Conservation (phyloP, 1,284 basidiomycete species). For the Heimioporus retisporus region DNA sequence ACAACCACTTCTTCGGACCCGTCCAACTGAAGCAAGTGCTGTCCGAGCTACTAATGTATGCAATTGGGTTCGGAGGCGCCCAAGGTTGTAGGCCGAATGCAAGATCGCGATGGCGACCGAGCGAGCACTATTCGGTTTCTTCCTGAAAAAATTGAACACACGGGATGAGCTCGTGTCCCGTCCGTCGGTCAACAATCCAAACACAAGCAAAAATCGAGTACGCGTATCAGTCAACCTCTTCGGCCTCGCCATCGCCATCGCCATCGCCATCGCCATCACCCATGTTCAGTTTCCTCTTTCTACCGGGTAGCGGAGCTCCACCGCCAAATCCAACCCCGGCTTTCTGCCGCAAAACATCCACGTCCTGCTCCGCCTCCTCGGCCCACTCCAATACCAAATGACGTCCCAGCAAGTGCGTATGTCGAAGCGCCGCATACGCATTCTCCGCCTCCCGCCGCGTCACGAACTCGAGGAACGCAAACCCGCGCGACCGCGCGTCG, state of each 20-base stretch:
- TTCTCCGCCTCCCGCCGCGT: slow-evolving; percentile 90
- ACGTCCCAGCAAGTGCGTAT: slow-evolving; percentile 96
- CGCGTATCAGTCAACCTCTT: slow-evolving; percentile 29
- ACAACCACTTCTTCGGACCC: too few species aligned
- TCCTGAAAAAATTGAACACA: too few species aligned
- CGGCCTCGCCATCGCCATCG: slow-evolving; percentile 29
- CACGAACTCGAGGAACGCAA: slow-evolving; percentile 96
- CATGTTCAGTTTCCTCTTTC: slow-evolving; percentile 72
- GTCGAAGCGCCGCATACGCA: slow-evolving; percentile 85
- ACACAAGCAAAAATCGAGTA: too few species aligned
- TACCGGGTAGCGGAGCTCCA: slow-evolving; percentile 74
- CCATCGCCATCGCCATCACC: slow-evolving; percentile 56
- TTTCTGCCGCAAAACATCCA: slow-evolving; percentile 83
- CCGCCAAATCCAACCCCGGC: slow-evolving; percentile 80
- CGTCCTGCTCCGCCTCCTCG: slow-evolving; percentile 79
- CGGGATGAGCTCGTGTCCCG: too few species aligned
- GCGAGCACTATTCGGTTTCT: too few species aligned
- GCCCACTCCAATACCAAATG: slow-evolving; percentile 98
- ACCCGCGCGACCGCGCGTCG: slow-evolving; percentile 89
- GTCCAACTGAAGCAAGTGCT: too few species aligned
- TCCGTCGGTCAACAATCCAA: too few species aligned
- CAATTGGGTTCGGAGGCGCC: too few species aligned
- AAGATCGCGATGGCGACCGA: too few species aligned
- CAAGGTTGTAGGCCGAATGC: too few species aligned
- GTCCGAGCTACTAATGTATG: too few species aligned